phyloP scores from a whole-genome alignment of 2,329 filamentous ascomycete genomes.

The Colletotrichum camelliae region DNA sequence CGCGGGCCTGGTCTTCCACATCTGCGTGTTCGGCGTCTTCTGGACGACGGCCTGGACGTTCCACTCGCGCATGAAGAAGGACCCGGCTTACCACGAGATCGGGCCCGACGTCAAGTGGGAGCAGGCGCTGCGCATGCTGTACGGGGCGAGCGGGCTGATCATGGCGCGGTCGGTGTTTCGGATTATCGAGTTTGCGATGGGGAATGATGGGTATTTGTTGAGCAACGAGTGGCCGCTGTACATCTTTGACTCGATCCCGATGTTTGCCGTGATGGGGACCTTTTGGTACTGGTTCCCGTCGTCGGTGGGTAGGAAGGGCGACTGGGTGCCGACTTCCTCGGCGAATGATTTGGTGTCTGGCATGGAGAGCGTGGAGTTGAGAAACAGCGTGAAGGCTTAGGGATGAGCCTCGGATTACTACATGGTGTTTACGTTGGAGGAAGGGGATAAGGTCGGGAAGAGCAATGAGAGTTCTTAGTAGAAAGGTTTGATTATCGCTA shows the following conservation, averaged over 20 bases:
- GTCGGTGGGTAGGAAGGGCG: background rate
- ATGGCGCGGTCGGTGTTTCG: slow-evolving; percentile 50
- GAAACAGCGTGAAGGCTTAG: background rate
- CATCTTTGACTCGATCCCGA: slow-evolving; percentile 46
- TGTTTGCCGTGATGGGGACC: slow-evolving; percentile 33
- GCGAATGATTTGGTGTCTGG: background rate
- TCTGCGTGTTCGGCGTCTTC: slow-evolving; percentile 59
- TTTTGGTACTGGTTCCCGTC: slow-evolving; percentile 26
- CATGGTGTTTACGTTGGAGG: background rate
- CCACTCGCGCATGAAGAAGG: background rate
- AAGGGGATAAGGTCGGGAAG: background rate
- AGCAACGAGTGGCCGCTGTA: slow-evolving; percentile 47
- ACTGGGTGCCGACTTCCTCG: background rate
- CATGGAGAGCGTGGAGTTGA: background rate
- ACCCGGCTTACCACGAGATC: background rate
- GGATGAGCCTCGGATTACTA: fast-evolving
- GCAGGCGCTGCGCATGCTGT: slow-evolving; percentile 3
- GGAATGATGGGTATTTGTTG: slow-evolving; percentile 43
- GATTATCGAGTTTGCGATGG: slow-evolving; percentile 52
- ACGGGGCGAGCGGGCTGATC: slow-evolving; percentile 25
- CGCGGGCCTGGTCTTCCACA: slow-evolving; percentile 61
- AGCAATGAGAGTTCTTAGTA: too few species aligned
- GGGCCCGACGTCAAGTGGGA: background rate
- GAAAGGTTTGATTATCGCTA: too few species aligned
- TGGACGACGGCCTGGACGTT: slow-evolving; percentile 29